Conservation (phyloP, 2,329 filamentous ascomycete genomes). For the Diplodia scrobiculata region DNA sequence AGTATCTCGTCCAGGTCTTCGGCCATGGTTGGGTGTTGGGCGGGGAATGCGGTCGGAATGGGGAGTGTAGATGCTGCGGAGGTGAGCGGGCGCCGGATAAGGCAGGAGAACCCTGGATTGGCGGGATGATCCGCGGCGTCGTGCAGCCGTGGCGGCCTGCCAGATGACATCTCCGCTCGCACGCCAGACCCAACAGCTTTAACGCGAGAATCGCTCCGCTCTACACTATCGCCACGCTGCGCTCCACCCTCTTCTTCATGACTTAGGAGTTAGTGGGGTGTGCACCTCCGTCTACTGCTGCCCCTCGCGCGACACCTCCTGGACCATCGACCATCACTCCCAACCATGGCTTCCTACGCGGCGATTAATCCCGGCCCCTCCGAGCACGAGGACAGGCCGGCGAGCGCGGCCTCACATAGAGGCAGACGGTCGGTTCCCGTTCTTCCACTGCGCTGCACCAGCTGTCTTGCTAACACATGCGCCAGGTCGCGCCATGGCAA, state of each 20-base stretch:
- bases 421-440: conserved; percentile 39
- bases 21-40: conserved; percentile 24
- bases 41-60: neutral
- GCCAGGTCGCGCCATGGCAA: conserved; percentile 61
- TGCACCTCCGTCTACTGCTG: conserved; percentile 16
- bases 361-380: conserved; percentile 47
- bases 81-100: conserved; percentile 10
- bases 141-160: conserved; percentile 10
- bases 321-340: neutral
- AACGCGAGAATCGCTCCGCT: conserved; percentile 6
- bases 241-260: conserved; percentile 16
- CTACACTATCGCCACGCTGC: neutral
- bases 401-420: conserved; percentile 47
- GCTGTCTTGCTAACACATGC: conserved; percentile 34
- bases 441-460: neutral
- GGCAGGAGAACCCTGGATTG: conserved; percentile 19
- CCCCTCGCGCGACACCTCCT: conserved; percentile 13
- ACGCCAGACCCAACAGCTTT: conserved; percentile 13
- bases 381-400: conserved; percentile 47
- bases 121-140: conserved; percentile 18
- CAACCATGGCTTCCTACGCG: conserved; percentile 52
- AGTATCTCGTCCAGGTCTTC: conserved; percentile 46
- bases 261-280: conserved; percentile 16
- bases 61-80: conserved; percentile 4
- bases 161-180: conserved; percentile 28